Conservation (phyloP, 2,329 filamentous ascomycete species). For the Periconia sp. region DNA sequence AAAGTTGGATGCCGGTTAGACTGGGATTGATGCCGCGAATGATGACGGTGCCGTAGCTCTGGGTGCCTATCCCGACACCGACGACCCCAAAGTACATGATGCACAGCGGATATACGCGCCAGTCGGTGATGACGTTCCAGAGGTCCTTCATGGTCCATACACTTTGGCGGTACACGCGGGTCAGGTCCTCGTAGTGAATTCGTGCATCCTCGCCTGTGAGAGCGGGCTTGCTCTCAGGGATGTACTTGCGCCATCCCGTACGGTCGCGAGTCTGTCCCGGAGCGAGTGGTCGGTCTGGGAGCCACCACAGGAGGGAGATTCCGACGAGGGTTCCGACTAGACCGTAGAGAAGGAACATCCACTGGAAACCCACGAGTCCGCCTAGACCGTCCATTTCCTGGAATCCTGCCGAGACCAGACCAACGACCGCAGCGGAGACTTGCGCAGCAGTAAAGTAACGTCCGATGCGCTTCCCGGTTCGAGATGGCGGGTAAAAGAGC, state of each 20-base stretch:
- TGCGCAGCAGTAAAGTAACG: conserved; percentile 88
- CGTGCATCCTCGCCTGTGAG: conserved; percentile 75
- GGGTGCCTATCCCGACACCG: conserved; percentile 86
- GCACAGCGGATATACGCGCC: conserved; percentile 82
- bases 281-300: conserved; percentile 77
- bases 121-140: conserved; percentile 72
- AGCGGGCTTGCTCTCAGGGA: conserved; percentile 70
- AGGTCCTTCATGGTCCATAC: conserved; percentile 76
- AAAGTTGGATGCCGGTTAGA: conserved; percentile 74
- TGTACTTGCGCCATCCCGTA: conserved; percentile 60
- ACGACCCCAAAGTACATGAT: conserved; percentile 96
- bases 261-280: conserved; percentile 64
- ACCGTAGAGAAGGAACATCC: conserved; percentile 92
- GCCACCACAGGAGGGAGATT: conserved; percentile 79
- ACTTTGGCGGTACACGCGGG: conserved; percentile 74
- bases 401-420: conserved; percentile 86
- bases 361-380: conserved; percentile 79
- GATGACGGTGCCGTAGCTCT: conserved; percentile 85
- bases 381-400: conserved; percentile 82
- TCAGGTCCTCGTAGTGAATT: conserved; percentile 82
- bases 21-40: conserved; percentile 75
- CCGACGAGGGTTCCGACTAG: conserved; percentile 73
- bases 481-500: conserved; percentile 84
- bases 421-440: conserved; percentile 84
- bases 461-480: conserved; percentile 84